Evolutionary conservation across 2,329 filamentous ascomycete species (phyloP), one percentile per base, ranked within the genome.

Genomic region (Eutypa lata): DNA sequence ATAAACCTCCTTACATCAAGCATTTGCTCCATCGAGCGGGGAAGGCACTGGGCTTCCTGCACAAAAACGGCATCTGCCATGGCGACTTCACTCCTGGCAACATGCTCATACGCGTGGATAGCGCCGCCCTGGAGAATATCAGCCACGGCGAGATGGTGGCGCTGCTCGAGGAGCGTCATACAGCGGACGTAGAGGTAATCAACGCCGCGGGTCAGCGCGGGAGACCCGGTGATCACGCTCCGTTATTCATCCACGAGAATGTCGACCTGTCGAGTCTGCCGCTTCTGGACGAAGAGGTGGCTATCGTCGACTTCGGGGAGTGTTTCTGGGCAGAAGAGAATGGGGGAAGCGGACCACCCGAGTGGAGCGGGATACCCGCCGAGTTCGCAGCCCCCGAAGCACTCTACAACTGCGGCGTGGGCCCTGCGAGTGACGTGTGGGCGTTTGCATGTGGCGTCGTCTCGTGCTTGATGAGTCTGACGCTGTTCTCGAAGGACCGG

Each of bases 261-360:
- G 42, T 13, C 1, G 42, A 45, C 16, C 42, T 45, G 7, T 45
- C 42, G 13, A 45, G 21, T 14, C 22, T 45, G 14, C 42, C 42
- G 7, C 14, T 45, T 7, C 22, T 6, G 19, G 21, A 28, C 26
- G 7, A 49, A 7, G 40, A 21, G 14, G 31, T 49, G 14, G 31
- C 45, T 7, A 31, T 53, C 22, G 26, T 48, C n/a, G 51, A 49
- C 38, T 53, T 53, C 11, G 51, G 51, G 3, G 51, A 49, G 46
- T 26, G 38, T 19, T 53, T 49, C 21, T 4, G 18, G 35, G 31
- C 51, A 7, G 22, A 28, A 16, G 22, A 18, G 24, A n/a, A 50
- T 18, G 13, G 26, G 26, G 26, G 26, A 31, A 5, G 26, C 6
- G 26, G 26, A 31, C 26, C 5, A 10, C 26, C 40, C 26, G 28